Percentiles rank a stretch among this genome's conserved stretches.
phyloP scores from a whole-genome alignment of 345 rosid species.

The Hypericum androsaemum region DNA sequence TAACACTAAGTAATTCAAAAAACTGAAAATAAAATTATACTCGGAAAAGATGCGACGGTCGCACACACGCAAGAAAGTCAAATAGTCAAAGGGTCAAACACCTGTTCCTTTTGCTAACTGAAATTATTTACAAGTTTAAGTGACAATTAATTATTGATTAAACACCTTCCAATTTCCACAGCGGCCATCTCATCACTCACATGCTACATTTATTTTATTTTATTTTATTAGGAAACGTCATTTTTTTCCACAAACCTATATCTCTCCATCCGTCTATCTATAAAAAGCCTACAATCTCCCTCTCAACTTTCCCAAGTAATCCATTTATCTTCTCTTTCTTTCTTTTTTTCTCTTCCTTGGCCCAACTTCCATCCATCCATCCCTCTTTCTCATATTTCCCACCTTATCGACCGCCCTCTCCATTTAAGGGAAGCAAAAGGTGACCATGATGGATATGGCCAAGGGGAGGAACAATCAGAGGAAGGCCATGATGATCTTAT shows the following conservation, averaged over 20 bases:
- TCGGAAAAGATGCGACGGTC: too few species aligned
- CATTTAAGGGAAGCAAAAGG: slow-evolving; percentile 12
- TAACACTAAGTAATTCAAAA: too few species aligned
- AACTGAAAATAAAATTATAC: too few species aligned
- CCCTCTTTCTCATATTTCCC: slow-evolving; percentile 15
- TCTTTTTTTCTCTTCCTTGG: slow-evolving; percentile 14
- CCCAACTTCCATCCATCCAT: slow-evolving; percentile 17
- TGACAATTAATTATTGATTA: slow-evolving; percentile 1
- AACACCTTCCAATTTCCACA: slow-evolving; percentile 16
- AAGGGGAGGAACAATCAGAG: slow-evolving; percentile 18
- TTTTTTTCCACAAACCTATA: slow-evolving; percentile 7
- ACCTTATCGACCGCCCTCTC: slow-evolving; percentile 24
- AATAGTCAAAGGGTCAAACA: too few species aligned
- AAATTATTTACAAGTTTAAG: too few species aligned
- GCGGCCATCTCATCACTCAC: slow-evolving; percentile 32
- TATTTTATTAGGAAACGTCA: slow-evolving; percentile 2
- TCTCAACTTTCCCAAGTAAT: slow-evolving; percentile 34
- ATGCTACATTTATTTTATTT: slow-evolving; percentile 11
- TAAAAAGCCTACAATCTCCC: slow-evolving; percentile 22
- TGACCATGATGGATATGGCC: slow-evolving; percentile 36
- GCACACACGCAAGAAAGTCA: too few species aligned
- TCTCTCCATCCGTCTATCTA: slow-evolving; percentile 14
- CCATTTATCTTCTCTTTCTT: slow-evolving; percentile 26
- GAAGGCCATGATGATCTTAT: slow-evolving; percentile 9
- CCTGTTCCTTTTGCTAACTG: too few species aligned